A percentile compares a stretch with the other conserved stretches of the same genome.
Evolutionary conservation across 495 filamentous ascomycete species (phyloP).

Genomic region (Penicillium verhagenii): DNA sequence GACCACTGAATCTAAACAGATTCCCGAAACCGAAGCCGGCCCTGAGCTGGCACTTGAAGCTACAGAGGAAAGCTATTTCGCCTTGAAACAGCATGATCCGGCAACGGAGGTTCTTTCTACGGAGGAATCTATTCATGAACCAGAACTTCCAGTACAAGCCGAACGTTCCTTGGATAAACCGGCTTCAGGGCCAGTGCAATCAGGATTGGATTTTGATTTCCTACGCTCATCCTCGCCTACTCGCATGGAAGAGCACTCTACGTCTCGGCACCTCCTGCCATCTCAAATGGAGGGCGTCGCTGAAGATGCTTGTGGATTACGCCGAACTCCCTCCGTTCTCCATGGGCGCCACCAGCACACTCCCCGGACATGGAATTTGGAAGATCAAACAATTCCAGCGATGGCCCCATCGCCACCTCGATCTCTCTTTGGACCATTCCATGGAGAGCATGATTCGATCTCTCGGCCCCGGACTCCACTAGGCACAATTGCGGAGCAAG

Average conservation of each 20-base stretch:
- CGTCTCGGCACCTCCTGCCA: conserved; percentile 18
- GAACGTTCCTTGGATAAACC: conserved; percentile 21
- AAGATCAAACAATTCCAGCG: conserved; percentile 27
- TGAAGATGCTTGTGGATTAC: conserved; percentile 29
- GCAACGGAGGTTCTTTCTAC: conserved; percentile 7
- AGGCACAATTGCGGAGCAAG: conserved; percentile 40
- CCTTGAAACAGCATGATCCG: conserved; percentile 9
- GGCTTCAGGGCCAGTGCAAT: conserved; percentile 40
- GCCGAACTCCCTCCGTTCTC: conserved; percentile 37
- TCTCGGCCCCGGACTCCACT: conserved; percentile 43
- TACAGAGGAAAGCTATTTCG: conserved; percentile 8
- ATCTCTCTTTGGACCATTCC: conserved; percentile 27
- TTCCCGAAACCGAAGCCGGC: conserved; percentile 6
- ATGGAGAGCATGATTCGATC: conserved; percentile 19
- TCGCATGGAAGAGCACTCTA: conserved; percentile 19
- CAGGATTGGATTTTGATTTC: conserved; percentile 52
- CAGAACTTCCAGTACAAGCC: conserved; percentile 11
- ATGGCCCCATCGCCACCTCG: conserved; percentile 25
- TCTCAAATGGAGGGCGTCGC: conserved; percentile 16
- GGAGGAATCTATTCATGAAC: conserved; percentile 12
- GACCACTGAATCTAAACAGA: conserved; percentile 20
- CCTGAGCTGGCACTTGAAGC: conserved; percentile 6
- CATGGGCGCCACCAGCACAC: conserved; percentile 35
- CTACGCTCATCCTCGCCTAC: conserved; percentile 52
- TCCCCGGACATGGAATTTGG: conserved; percentile 32